Percentiles rank a stretch among this genome's conserved stretches.
These are phyloP conservation scores for Penicillium rolfsii DNA, from an alignment of 2,329 filamentous ascomycete species.

Conservation along the genomic window DNA sequence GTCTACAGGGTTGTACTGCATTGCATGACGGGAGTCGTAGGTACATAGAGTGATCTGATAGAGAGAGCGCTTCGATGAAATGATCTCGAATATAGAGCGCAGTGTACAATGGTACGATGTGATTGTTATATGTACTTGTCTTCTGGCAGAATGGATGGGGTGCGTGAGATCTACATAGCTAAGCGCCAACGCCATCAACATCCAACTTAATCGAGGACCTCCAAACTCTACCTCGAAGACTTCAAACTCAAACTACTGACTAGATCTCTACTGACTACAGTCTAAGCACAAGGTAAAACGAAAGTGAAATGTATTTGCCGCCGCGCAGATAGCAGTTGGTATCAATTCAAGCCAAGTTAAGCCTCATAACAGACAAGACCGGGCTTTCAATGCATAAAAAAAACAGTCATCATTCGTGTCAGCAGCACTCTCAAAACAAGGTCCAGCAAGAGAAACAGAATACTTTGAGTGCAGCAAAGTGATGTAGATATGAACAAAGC, in stretches of 20 bases:
- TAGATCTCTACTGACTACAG: neutral
- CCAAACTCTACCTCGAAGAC: neutral
- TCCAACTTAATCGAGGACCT: neutral
- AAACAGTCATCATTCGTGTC: conserved; percentile 5
- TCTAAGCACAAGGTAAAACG: neutral
- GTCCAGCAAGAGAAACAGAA: neutral
- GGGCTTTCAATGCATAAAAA: neutral
- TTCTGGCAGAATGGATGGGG: neutral
- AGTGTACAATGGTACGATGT: too few relatives aligned
- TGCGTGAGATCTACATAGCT: neutral
- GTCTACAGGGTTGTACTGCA: too few relatives aligned
- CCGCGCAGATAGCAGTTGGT: conserved; percentile 12
- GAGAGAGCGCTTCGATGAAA: too few relatives aligned
- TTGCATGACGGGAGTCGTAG: too few relatives aligned
- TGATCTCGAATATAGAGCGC: too few relatives aligned
- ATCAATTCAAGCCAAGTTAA: conserved; percentile 7
- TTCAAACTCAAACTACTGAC: neutral
- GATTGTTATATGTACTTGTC: neutral
- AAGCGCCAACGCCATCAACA: neutral
- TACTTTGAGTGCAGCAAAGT: neutral
- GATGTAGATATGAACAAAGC: neutral
- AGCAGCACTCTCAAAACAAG: neutral
- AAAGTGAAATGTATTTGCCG: conserved; percentile 8
- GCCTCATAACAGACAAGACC: neutral
- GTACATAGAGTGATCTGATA: too few relatives aligned